Conservation (phyloP, 129 eudicot genomes). For the Pulicaria dysenterica region DNA sequence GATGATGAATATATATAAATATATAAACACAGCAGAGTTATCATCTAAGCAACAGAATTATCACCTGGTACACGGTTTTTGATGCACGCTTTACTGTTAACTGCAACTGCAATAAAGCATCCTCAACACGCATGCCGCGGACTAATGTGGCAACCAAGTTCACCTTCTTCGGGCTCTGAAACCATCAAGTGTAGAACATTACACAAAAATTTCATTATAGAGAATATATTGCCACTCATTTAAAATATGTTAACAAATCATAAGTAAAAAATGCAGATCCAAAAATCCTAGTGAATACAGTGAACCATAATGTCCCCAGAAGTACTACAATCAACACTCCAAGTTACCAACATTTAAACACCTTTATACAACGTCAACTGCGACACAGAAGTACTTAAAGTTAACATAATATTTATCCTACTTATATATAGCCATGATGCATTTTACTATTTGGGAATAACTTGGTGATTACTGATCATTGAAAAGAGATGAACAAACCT, state of each 20-base stretch:
- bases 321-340: conserved; percentile 5
- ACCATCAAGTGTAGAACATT: background rate
- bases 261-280: background rate
- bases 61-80: conserved; percentile 95
- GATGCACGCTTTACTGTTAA: conserved; percentile 89
- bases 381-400: background rate
- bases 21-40: too few relatives aligned
- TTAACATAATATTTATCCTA: background rate
- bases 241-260: background rate
- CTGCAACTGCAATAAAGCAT: conserved; percentile 95
- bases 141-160: conserved; percentile 94
- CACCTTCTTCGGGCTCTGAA: conserved; percentile 97
- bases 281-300: background rate
- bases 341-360: background rate
- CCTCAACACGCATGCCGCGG: conserved; percentile 99
- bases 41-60: background rate
- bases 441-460: background rate
- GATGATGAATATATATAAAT: background rate
- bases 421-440: background rate
- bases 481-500: conserved; percentile 44
- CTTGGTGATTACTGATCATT: conserved; percentile 7
- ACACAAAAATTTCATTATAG: background rate
- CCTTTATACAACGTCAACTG: background rate
- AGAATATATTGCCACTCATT: background rate
- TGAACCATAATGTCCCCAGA: background rate